Base-by-base conservation (phyloP, 2,329 filamentous ascomycete species). In the Mycogone perniciosa region DNA sequence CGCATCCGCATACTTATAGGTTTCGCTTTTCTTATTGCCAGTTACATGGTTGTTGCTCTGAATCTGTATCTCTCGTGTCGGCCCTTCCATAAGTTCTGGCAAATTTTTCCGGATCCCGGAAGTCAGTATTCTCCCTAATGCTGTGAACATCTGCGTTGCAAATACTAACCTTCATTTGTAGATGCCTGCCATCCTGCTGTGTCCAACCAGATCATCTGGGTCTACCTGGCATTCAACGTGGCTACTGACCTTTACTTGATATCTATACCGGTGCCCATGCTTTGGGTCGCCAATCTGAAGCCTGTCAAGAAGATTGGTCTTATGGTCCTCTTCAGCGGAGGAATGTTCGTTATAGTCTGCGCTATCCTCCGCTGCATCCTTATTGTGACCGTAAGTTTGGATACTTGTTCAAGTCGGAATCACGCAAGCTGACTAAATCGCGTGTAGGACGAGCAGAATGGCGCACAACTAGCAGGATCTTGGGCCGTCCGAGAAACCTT, bases 161-260 rank as follows among this genome's bases (percentile, higher is more conserved):
- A 38, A 38, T 13, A 7, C 5, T 8, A 26, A 7, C 9, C 27
- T 29, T 50, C 52, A 33, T 50, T 44, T 48, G 43, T 55, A 73
- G 72, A 74, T 50, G 59, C 62, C 42, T 78, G 76, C 52, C 73
- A 77, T 40, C 70, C 74, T 6, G 76, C 74, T 7, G 71, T 80
- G 8, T 76, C 77, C 0, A 69, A 69, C 11, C 71, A 73, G 44
- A 69, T 79, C 44, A 67, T 79, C 35, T 79, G 75, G 61, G 71
- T 76, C n/a, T 76, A 71, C 2, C 72, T 77, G 31, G 64, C 70
- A 4, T 65, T 76, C 53, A 83, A 82, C 55, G 71, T 81, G 3
- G 56, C 66, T 1, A 84, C 80, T 3, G 81, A 84, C 56, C 46
- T 81, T 1, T 83, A 82, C 55, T 67, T 83, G 11, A 75, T 83